Base-by-base conservation (phyloP, 192 early-diverging fungal genomes). In the Umbelopsis ramanniana region DNA sequence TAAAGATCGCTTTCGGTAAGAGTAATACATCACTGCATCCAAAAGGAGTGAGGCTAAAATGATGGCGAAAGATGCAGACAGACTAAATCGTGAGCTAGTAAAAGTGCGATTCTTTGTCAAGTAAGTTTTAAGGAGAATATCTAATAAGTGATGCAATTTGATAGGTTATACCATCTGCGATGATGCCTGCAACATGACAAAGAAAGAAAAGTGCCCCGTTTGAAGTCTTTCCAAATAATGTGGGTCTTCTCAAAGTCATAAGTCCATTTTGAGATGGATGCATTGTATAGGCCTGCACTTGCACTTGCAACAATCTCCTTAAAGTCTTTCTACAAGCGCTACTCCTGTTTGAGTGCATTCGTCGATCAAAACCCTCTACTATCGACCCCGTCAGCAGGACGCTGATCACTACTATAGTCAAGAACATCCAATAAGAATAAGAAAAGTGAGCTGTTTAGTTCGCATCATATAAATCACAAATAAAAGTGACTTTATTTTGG, bases 381-480 rank as follows among this genome's bases (percentile, higher is more conserved):
- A 63, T 63, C 57, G 33, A 63, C 57, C 57, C 57, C 57, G 57
- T 63, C 57, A 63, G 53, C 57, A 37, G 57, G 26, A n/a, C 19
- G 57, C 26, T 63, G 57, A 63, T 63, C 57, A 63, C 57, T 63
- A 37, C 57, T 63, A 63, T 37, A 63, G 57, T 63, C 57, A 63
- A 63, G 33, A 63, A 14, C 12, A 11, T 7, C 29, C 26, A 63
- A 63, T 63, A 63, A 63, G 35, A 63, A 37, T 19, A 29, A 29
- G 8, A 12, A 6, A 37, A 37, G 17, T 63, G 17, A 29, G 19
- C 33, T 63, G 33, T n/a, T 54, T 54, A 22, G 29, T 63, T 11
- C 12, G 33, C 15, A 19, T 37, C 33, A 19, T 63, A 63, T 63
- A 63, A 63, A 63, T 19, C 33, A 37, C 17, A 35, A 63, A 63